phyloP scores from a whole-genome alignment of 192 early-diverging fungal species.

The Linnemannia elongata region DNA sequence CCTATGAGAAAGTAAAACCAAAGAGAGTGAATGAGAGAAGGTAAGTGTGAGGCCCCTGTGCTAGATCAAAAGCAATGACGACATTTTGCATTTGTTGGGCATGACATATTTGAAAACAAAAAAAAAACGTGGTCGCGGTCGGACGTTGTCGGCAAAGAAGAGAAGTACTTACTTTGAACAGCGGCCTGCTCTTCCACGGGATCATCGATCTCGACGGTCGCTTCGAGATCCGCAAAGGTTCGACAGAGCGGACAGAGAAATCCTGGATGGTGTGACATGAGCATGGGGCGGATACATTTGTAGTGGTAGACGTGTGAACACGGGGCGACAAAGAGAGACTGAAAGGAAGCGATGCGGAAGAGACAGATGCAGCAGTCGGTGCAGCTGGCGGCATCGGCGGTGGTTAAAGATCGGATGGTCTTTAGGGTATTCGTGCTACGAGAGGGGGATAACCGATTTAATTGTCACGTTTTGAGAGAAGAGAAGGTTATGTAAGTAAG shows the following conservation, averaged over 20 bases:
- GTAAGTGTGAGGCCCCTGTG: not conserved
- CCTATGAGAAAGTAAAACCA: constrained; percentile 11
- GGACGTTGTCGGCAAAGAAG: not conserved
- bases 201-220: constrained; percentile 74
- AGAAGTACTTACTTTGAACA: constrained; percentile 11
- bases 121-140: not conserved
- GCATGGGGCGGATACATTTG: constrained; percentile 89
- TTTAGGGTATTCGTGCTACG: constrained; percentile 60
- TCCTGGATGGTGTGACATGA: constrained; percentile 75
- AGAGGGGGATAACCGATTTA: not conserved
- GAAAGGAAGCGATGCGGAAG: constrained; percentile 86
- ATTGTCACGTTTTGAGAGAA: not conserved
- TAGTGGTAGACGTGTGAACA: constrained; percentile 96
- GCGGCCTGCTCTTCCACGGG: constrained; percentile 54
- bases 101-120: not conserved
- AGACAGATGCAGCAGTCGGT: constrained; percentile 93
- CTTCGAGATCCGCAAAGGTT: constrained; percentile 92
- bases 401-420: constrained; percentile 62
- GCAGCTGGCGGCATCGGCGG: constrained; percentile 57
- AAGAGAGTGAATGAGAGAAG: not conserved
- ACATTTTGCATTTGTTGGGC: not conserved
- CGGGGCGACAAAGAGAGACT: constrained; percentile 92
- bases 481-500: not conserved
- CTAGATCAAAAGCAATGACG: not conserved
- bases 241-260: constrained; percentile 94